Base-by-base conservation (phyloP, 768 basidiomycete species). In the Lenzites betulinus region DNA sequence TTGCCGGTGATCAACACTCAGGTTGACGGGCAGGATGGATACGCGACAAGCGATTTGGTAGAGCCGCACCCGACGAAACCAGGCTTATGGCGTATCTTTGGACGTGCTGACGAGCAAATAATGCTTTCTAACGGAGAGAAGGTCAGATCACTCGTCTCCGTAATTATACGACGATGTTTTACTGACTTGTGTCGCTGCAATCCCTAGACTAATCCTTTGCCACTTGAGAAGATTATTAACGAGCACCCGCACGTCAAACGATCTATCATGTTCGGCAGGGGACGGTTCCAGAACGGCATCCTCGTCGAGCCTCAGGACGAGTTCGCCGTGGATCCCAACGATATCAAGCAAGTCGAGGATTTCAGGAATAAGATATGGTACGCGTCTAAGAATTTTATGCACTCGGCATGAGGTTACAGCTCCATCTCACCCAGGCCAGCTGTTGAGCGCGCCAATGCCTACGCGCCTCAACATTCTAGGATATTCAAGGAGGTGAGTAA, bases 401-500 rank as follows among this genome's bases (percentile, higher is more conserved):
- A 13, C 9, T 1, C 25, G 3, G 46, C 18, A 28, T 15, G 36
- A 4, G 7, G 7, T 15, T 13, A 36, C 22, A 7, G 35, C 9
- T 4, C 22, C 4, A 11, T n/a, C 3, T 30, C 16, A 22, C 4
- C 3, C 36, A 66, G 66, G 66, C 66, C 66, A 0, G 77, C 70
- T 13, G 69, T 81, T 1, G 74, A 79, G 59, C 60, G 72, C 43
- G 71, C 75, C 55, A 83, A 82, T 60, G 66, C 64, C 20, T 74
- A 66, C 42, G 78, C 80, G 0, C 81, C 81, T 12, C 69, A 73
- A n/a, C 79, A 81, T 63, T 80, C 79, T 1, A 63, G 78, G n/a
- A 67, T 82, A 7, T 80, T 81, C 69, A 81, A 81, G 60, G 79
- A 81, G 76, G 79, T 78, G 22, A 18, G n/a, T n/a, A n/a, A n/a